Evolutionary conservation across 352 stramenopile genomes (phyloP), one percentile per base, ranked within the genome.

Genomic region (Achlya hypogyna): DNA sequence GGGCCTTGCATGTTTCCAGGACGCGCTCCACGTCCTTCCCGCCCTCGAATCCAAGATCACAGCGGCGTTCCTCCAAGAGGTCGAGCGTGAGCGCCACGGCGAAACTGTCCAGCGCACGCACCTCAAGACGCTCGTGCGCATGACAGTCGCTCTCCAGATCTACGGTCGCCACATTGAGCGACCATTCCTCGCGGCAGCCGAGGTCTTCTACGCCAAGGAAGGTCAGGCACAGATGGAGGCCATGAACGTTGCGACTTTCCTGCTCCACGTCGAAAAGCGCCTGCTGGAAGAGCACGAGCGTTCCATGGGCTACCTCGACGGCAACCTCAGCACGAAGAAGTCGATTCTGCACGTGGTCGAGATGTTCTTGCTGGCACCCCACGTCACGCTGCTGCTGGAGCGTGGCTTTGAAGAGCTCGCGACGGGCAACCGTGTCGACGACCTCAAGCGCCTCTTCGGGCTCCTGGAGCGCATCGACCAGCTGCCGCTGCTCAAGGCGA

Each of bases 381-480:
- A 98, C 69, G 82, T 90, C 23, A 63, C 72, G 9, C 82, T 77
- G 40, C 65, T 98, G 22, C 52, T 98, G 1, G 89, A 96, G 52
- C 77, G 83, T 22, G 91, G 91, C 14, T 95, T 97, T 69, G 81
- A 90, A 22, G 75, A 70, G 12, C 72, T 98, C n/a, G 89, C 97
- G 82, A 83, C 92, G 32, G 84, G 78, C 62, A 69, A 78, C 6
- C 75, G 84, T 23, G 73, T 94, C 12, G 87, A 93, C 14, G 91
- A 97, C 53, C 65, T 98, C 5, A 86, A 86, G 65, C 76, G 87
- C 40, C 92, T 97, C 82, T 97, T 95, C 68, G 47, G 71, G 29
- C 71, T 98, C 16, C 93, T 87, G 28, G 74, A 69, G 1, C 77
- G 79, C 12, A 87, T 96, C 16, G 75, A 96, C 51, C 79, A 81